Evolutionary conservation across 179 eudicot species (phyloP).

Genomic region (Actinidia arguta): DNA sequence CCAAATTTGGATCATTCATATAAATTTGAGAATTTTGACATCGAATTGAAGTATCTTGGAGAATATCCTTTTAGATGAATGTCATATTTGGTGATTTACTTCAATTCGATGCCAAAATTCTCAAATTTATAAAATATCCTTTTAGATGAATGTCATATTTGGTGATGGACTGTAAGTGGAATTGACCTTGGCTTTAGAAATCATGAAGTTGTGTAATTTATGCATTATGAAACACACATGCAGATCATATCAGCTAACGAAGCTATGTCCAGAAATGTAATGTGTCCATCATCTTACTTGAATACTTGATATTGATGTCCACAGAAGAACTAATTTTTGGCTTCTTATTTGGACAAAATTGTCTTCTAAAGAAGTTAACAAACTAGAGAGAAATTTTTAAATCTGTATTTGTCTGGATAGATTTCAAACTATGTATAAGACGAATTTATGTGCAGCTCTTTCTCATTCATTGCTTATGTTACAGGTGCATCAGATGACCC

Average conservation of each 20-base stretch:
- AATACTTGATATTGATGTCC: constrained; percentile 1
- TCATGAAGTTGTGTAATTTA: not conserved
- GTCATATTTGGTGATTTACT: not conserved
- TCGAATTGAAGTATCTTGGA: constrained; percentile 8
- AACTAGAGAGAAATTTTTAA: not conserved
- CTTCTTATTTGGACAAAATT: not conserved
- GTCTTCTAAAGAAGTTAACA: not conserved
- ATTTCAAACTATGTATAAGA: not conserved
- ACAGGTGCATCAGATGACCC: constrained; percentile 49
- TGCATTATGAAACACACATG: constrained; percentile 5
- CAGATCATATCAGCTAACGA: not conserved
- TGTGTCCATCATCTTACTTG: not conserved
- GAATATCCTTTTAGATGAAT: not conserved
- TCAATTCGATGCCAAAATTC: not conserved
- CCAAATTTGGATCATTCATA: not conserved
- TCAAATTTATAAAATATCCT: not conserved
- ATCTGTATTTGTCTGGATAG: not conserved
- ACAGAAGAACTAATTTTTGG: not conserved
- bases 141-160: not conserved
- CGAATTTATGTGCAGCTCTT: not conserved
- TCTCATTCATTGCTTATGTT: not conserved
- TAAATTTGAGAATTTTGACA: not conserved
- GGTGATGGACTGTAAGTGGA: not conserved
- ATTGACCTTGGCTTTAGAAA: not conserved
- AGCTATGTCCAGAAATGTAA: not conserved